Conservation (phyloP, 1,284 basidiomycete species). For the Uromyces viciae-fabae region DNA sequence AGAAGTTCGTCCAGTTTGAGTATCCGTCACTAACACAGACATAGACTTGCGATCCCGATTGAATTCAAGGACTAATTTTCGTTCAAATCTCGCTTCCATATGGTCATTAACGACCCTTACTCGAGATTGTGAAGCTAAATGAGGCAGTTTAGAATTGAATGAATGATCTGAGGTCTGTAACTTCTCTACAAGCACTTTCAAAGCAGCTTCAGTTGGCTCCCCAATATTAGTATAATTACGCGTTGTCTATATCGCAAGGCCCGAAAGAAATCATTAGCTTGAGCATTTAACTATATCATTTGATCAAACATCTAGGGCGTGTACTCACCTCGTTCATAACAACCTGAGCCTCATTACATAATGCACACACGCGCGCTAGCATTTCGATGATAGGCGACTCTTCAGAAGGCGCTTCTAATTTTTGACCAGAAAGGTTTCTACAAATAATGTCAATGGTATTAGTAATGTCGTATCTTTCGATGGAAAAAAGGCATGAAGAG, state of each 20-base stretch:
- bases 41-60: slow-evolving; percentile 98
- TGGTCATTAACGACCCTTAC: slow-evolving; percentile 74
- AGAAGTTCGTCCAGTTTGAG: slow-evolving; percentile 60
- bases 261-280: background rate
- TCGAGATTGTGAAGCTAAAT: slow-evolving; percentile 64
- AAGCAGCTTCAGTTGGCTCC: slow-evolving; percentile 92
- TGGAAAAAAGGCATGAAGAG: background rate
- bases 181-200: slow-evolving; percentile 91
- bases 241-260: slow-evolving; percentile 63
- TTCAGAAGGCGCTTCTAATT: slow-evolving; percentile 35
- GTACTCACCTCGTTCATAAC: slow-evolving; percentile 69
- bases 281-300: slow-evolving; percentile 19
- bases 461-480: too few species aligned
- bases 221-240: slow-evolving; percentile 77
- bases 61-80: slow-evolving; percentile 92
- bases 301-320: background rate
- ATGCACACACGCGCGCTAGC: slow-evolving; percentile 78
- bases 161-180: slow-evolving; percentile 57
- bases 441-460: too few species aligned
- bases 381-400: slow-evolving; percentile 45
- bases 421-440: slow-evolving; percentile 24
- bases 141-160: slow-evolving; percentile 61
- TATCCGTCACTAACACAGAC: slow-evolving; percentile 75
- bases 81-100: slow-evolving; percentile 69
- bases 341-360: slow-evolving; percentile 88